phyloP scores from a whole-genome alignment of 164 flowering plant species.

The Echeveria elegans region DNA sequence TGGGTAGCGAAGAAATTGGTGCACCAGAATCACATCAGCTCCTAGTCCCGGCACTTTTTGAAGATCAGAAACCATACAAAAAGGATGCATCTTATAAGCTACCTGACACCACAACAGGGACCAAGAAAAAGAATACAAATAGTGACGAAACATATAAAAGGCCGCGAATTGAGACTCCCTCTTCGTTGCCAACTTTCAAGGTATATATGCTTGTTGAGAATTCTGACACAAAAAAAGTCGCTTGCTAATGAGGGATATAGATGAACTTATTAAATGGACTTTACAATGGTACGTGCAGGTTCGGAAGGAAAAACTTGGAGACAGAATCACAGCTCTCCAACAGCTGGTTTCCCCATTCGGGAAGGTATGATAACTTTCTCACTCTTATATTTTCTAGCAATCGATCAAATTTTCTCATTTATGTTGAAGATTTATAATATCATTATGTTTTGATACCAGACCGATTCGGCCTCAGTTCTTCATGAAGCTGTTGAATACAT shows the following conservation, averaged over 20 bases:
- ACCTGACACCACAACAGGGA: slow-evolving; percentile 15
- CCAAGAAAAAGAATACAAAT: slow-evolving; percentile 23
- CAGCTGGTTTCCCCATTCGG: slow-evolving; percentile 80
- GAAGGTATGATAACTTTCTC: slow-evolving; percentile 38
- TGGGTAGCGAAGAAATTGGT: not conserved
- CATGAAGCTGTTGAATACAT: slow-evolving; percentile 74
- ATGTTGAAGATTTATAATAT: not conserved
- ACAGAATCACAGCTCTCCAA: slow-evolving; percentile 68
- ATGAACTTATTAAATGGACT: no score
- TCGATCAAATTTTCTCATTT: no score
- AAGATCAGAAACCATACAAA: not conserved
- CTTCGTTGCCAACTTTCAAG: slow-evolving; percentile 73
- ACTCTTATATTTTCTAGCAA: no score
- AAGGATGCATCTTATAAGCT: slow-evolving; percentile 11
- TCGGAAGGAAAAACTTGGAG: slow-evolving; percentile 70
- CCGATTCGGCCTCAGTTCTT: slow-evolving; percentile 78
- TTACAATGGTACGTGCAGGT: slow-evolving; percentile 39
- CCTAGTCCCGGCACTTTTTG: not conserved
- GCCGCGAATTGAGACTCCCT: slow-evolving; percentile 54
- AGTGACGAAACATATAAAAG: slow-evolving; percentile 34
- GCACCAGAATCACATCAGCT: not conserved
- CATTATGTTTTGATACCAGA: no score
- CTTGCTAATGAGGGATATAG: no score
- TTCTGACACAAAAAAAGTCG: no score
- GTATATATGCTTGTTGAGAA: slow-evolving; percentile 22